Evolutionary conservation across 768 basidiomycete genomes (phyloP), one percentile per base, ranked within the genome.

Genomic region (Saitozyma podzolica): DNA sequence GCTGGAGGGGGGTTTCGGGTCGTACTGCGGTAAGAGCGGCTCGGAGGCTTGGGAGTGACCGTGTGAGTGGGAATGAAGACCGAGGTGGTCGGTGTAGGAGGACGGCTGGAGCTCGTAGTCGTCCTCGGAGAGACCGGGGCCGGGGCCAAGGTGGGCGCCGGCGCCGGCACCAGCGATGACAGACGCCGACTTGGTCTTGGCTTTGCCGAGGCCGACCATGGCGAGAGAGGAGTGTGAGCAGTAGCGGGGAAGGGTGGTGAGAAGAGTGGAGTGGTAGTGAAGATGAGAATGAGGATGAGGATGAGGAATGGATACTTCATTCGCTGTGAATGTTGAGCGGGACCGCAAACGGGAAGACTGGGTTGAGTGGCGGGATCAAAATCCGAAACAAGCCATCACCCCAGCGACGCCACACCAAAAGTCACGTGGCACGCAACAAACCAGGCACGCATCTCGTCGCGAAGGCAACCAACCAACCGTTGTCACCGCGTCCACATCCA

Each of bases 71-170:
- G 29, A 29, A 5, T 29, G 29, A 5, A 29, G 29, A 29, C 29
- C 29, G 29, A 29, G 29, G 29, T 5, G 29, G 29, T 29, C 29
- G 29, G 29, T 29, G 20, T 60, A 52, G 17, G 61, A 57, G 10
- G 66, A 43, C 5, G 69, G 57, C 50, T 69, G 68, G n/a, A 75
- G 67, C 55, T 75, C 70, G 54, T 72, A 75, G 50, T 70, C 70
- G 50, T 75, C 74, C 40, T 59, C 57, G 19, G 37, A 20, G 29
- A 29, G 29, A 29, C 29, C 29, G 29, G 29, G 29, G 29, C 29
- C n/a, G n/a, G n/a, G n/a, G n/a, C n/a, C n/a, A n/a, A n/a, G n/a
- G n/a, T n/a, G n/a, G n/a, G n/a, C n/a, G n/a, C n/a, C n/a, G n/a
- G n/a, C n/a, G n/a, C n/a, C 29, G 29, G 29, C 29, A 29, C 29